These are phyloP conservation scores for Neonectria faginata DNA, from an alignment of 2,329 filamentous ascomycete species.

Conservation along the genomic window DNA sequence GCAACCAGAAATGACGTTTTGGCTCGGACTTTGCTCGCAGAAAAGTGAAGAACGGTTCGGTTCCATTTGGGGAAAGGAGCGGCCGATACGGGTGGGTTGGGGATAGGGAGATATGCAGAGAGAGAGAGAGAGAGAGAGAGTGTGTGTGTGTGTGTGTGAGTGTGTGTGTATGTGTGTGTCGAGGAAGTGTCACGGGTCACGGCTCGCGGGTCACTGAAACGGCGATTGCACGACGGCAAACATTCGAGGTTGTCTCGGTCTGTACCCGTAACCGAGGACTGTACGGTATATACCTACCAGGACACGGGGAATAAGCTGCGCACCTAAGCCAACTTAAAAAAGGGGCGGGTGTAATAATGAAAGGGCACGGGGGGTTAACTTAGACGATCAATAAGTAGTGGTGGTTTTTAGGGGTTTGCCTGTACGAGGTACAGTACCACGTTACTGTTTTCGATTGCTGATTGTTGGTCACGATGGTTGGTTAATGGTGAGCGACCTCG, in stretches of 20 bases:
- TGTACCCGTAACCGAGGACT: constrained; percentile 2
- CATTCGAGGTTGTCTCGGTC: constrained; percentile 36
- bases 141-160: too few species aligned
- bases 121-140: background rate
- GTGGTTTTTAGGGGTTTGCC: background rate
- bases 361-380: background rate
- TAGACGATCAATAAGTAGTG: constrained; percentile 6
- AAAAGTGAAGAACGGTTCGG: constrained; percentile 16
- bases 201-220: constrained; percentile 33
- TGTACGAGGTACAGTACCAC: constrained; percentile 25
- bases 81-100: background rate
- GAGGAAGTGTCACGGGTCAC: constrained; percentile 29
- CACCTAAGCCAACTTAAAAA: too few species aligned
- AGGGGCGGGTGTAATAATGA: background rate
- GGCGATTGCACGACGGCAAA: constrained; percentile 44
- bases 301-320: background rate
- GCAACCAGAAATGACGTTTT: constrained; percentile 27
- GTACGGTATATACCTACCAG: background rate
- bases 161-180: constrained; percentile 19
- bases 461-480: constrained; percentile 16
- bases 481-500: constrained; percentile 4
- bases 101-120: constrained; percentile 3
- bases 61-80: constrained; percentile 26
- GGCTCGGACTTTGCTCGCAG: constrained; percentile 22
- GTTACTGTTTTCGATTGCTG: constrained; percentile 18